phyloP scores from a whole-genome alignment of 2,329 filamentous ascomycete genomes.

The Diplodia corticola region DNA sequence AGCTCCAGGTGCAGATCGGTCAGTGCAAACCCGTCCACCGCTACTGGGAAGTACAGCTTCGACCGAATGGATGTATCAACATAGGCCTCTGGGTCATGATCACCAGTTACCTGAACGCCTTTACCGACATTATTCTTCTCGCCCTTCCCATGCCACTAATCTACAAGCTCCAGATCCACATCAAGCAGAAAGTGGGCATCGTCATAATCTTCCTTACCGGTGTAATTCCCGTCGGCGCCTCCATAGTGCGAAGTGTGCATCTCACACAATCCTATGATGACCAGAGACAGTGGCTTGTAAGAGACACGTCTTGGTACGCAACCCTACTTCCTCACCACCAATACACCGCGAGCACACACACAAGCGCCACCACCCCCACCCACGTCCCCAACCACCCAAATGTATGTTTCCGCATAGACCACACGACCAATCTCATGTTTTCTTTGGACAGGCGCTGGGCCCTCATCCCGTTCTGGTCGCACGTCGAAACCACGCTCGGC shows the following conservation, averaged over 20 bases:
- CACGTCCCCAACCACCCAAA: background rate
- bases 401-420: too few relatives aligned
- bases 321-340: background rate
- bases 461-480: constrained; percentile 16
- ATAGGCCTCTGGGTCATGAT: background rate
- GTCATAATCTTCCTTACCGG: background rate
- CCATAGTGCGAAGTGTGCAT: background rate
- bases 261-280: background rate
- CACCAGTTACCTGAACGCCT: background rate
- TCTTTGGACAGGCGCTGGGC: constrained; percentile 20
- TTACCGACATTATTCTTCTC: constrained; percentile 8
- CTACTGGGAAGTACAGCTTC: constrained; percentile 10
- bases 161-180: background rate
- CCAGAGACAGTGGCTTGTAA: background rate
- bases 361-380: too few relatives aligned
- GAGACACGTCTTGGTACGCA: background rate
- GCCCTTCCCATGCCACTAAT: constrained; percentile 1
- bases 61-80: constrained; percentile 10
- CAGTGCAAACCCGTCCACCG: constrained; percentile 3
- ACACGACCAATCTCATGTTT: too few relatives aligned
- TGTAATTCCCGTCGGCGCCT: background rate
- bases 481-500: constrained; percentile 16
- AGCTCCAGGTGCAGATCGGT: constrained; percentile 1
- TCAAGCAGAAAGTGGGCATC: background rate
- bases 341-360: background rate